Evolutionary conservation across 1,139 yeast genomes (phyloP).

Genomic region (Pichia sp.): DNA sequence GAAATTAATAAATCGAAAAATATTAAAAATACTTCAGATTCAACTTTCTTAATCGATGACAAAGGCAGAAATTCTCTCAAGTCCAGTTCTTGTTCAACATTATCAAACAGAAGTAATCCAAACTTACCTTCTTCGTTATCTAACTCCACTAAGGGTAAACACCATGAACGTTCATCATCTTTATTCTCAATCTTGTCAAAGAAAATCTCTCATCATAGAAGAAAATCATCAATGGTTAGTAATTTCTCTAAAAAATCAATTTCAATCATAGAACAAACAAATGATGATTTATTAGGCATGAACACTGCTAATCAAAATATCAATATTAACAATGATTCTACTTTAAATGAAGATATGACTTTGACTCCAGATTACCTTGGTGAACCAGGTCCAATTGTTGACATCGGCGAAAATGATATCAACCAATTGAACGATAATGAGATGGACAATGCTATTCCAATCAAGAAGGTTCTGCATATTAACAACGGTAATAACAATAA

Average conservation of each 20-base stretch:
- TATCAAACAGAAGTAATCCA: conserved; percentile 2
- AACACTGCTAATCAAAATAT: conserved; percentile 1
- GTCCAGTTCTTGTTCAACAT: conserved; percentile 5
- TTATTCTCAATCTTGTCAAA: conserved; percentile 27
- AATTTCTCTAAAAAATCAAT: conserved; percentile 15
- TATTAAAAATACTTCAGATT: background rate
- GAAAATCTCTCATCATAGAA: conserved; percentile 25
- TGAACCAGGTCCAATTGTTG: conserved; percentile 34
- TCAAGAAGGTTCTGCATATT: background rate
- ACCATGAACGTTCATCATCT: conserved; percentile 29
- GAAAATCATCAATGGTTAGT: conserved; percentile 23
- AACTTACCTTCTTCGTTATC: background rate
- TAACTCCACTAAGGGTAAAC: background rate
- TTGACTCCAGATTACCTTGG: conserved; percentile 28
- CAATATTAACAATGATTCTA: conserved; percentile 21
- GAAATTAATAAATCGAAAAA: too few relatives aligned
- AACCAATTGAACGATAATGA: conserved; percentile 2
- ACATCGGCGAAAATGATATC: conserved; percentile 12
- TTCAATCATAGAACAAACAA: conserved; percentile 26
- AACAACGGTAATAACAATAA: background rate
- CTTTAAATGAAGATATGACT: conserved; percentile 27
- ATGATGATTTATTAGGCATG: conserved; percentile 28
- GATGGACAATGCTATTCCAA: background rate
- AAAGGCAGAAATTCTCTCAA: conserved; percentile 1
- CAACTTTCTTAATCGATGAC: background rate